These are phyloP conservation scores for Candida glucosophila DNA, from an alignment of 1,139 yeast genomes.

Conservation along the genomic window DNA sequence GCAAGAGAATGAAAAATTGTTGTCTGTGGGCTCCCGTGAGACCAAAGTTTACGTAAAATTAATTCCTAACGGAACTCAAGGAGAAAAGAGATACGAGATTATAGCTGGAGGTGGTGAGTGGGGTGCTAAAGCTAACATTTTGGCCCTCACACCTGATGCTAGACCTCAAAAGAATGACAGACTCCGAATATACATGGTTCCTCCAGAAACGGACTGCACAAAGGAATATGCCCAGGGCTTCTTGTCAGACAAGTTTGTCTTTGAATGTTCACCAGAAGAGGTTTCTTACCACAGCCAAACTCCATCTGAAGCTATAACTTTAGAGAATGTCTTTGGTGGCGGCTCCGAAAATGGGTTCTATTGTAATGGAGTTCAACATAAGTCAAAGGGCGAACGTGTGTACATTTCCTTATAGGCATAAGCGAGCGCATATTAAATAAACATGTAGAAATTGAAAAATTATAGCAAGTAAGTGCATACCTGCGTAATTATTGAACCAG, in stretches of 20 bases:
- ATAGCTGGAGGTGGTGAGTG: conserved; percentile 63
- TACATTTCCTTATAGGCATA: conserved; percentile 6
- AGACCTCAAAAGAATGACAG: conserved; percentile 33
- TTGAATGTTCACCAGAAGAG: conserved; percentile 29
- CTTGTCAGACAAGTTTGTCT: conserved; percentile 7
- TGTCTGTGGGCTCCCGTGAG: conserved; percentile 37
- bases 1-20: conserved; percentile 32
- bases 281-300: conserved; percentile 10
- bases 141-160: conserved; percentile 53
- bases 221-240: not conserved
- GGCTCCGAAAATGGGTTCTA: conserved; percentile 42
- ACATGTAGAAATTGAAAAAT: too few species aligned
- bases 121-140: conserved; percentile 54
- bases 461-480: too few species aligned
- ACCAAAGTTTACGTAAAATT: conserved; percentile 40
- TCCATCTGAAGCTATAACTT: too few species aligned
- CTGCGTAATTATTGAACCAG: too few species aligned
- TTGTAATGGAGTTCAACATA: conserved; percentile 29
- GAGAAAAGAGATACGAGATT: conserved; percentile 30
- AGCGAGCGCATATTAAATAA: too few species aligned
- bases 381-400: conserved; percentile 34
- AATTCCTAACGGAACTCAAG: conserved; percentile 10
- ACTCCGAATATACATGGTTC: conserved; percentile 40
- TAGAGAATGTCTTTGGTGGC: conserved; percentile 29
- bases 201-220: conserved; percentile 22